These are phyloP conservation scores for Schizochytrium sp. DNA, from an alignment of 108 stramenopile species.

Conservation along the genomic window DNA sequence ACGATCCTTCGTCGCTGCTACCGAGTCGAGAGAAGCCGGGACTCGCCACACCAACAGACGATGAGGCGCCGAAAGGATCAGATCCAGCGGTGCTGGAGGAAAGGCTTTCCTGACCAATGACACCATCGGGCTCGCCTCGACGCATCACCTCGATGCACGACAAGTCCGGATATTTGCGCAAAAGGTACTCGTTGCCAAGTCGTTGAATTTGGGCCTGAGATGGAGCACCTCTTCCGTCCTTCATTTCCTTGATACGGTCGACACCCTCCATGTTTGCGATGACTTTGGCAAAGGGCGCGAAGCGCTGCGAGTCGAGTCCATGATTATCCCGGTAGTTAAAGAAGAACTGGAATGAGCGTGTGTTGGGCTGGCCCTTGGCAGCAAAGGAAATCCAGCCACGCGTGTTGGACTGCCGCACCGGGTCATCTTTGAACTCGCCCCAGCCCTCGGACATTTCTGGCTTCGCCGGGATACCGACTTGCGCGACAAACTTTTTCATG, in stretches of 20 bases:
- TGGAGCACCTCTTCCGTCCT: background rate
- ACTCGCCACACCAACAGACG: background rate
- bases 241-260: conserved; percentile 21
- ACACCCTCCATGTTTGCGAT: conserved; percentile 33
- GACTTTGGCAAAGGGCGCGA: conserved; percentile 24
- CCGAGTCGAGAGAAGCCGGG: background rate
- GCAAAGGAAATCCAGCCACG: conserved; percentile 9
- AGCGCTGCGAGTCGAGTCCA: background rate
- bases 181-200: background rate
- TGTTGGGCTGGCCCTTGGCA: background rate
- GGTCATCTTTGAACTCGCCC: conserved; percentile 11
- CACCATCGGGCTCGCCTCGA: too few species aligned
- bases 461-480: conserved; percentile 9
- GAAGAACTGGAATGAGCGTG: conserved; percentile 19
- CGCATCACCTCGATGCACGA: background rate
- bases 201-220: background rate
- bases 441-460: background rate
- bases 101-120: too few species aligned
- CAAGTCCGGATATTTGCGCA: background rate
- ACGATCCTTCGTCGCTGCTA: background rate
- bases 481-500: conserved; percentile 4
- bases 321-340: conserved; percentile 22
- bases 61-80: background rate
- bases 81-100: background rate
- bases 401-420: background rate